These are phyloP conservation scores for Nyctanthes arbortristis DNA, from an alignment of 257 asterid species.

Conservation along the genomic window DNA sequence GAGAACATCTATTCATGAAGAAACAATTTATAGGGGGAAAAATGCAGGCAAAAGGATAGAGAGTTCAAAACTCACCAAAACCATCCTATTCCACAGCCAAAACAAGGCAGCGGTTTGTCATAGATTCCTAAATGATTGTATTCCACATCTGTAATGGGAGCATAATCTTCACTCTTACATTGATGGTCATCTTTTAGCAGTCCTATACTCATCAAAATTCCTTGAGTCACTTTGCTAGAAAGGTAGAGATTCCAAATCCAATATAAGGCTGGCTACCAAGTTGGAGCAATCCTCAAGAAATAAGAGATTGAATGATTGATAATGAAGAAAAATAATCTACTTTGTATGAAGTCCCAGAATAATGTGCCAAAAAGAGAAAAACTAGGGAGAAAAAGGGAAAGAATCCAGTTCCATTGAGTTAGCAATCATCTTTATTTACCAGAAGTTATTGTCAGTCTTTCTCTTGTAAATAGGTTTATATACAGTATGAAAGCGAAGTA, in stretches of 20 bases:
- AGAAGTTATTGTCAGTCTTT: neutral
- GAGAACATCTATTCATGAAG: neutral
- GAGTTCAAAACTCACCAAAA: slow-evolving; percentile 32
- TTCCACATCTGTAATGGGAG: slow-evolving; percentile 24
- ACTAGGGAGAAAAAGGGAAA: neutral
- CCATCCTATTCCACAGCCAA: slow-evolving; percentile 53
- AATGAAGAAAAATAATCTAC: neutral
- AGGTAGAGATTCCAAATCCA: neutral
- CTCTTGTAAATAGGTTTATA: too few relatives aligned
- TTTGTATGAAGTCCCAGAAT: neutral
- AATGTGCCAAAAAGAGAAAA: neutral
- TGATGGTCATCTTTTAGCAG: neutral
- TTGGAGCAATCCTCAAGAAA: neutral
- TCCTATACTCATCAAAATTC: neutral
- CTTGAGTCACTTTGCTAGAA: neutral
- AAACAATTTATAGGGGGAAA: neutral
- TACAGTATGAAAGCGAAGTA: too few relatives aligned
- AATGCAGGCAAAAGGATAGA: neutral
- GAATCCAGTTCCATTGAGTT: neutral
- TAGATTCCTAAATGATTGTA: slow-evolving; percentile 31
- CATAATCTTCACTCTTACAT: slow-evolving; percentile 16
- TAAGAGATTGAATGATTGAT: neutral
- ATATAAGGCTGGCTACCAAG: neutral
- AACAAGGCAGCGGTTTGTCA: slow-evolving; percentile 48
- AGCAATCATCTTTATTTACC: neutral